Percentiles rank a stretch among this genome's conserved stretches.
Conservation (phyloP, 805 yeast species). For the Blastobotrys robertii region DNA sequence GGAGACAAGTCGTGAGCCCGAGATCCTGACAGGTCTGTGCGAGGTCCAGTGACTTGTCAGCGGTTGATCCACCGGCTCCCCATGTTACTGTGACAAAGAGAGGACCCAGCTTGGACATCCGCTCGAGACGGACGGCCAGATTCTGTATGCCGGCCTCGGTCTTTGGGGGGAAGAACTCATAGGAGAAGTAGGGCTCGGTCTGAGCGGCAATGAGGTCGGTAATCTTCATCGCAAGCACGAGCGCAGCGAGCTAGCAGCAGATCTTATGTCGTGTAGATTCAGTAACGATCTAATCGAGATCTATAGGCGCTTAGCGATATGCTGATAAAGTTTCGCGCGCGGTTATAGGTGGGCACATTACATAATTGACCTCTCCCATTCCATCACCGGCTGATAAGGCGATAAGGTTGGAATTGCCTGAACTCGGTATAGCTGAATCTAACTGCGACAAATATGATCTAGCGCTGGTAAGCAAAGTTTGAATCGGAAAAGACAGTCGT, state of each 20-base stretch:
- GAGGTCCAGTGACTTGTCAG: conserved; percentile 73
- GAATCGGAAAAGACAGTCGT: no score
- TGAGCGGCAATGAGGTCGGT: conserved; percentile 32
- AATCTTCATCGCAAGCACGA: conserved; percentile 8
- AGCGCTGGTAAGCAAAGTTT: no score
- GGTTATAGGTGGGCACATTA: not conserved
- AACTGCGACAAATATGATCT: no score
- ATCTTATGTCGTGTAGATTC: not conserved
- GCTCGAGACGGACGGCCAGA: conserved; percentile 71
- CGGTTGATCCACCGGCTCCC: conserved; percentile 98
- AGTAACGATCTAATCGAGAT: not conserved
- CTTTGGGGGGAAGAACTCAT: conserved; percentile 97
- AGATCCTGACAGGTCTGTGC: conserved; percentile 67
- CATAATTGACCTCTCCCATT: no score
- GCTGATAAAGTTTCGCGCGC: not conserved
- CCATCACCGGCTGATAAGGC: no score
- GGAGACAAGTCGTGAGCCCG: conserved; percentile 85
- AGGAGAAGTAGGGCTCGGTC: conserved; percentile 57
- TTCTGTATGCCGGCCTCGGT: conserved; percentile 83
- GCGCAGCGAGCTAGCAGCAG: not conserved
- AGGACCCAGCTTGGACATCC: conserved; percentile 86
- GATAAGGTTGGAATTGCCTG: no score
- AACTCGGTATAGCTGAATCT: no score
- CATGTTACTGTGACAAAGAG: conserved; percentile 88
- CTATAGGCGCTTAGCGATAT: not conserved